Conservation (phyloP, 148 eudicot species). For the Rhododendron mucronatum region DNA sequence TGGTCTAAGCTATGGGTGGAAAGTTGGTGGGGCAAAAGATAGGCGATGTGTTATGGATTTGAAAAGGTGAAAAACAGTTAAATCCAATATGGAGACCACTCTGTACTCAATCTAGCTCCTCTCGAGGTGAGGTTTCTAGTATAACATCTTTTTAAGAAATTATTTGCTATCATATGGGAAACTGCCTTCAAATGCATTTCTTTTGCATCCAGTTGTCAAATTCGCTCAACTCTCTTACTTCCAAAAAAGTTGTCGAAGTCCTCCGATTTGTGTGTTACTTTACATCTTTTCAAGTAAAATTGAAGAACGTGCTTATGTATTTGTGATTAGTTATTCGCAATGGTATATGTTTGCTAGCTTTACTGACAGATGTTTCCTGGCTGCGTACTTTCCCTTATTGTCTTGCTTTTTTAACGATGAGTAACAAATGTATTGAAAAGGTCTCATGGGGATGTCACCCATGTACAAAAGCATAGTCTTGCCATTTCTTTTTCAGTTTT, state of each 20-base stretch:
- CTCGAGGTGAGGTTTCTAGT: constrained; percentile 11
- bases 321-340: background rate
- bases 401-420: background rate
- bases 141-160: background rate
- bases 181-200: background rate
- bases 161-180: background rate
- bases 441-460: no score
- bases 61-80: constrained; percentile 14
- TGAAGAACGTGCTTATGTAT: background rate
- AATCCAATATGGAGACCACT: constrained; percentile 26
- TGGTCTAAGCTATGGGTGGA: constrained; percentile 9
- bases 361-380: background rate
- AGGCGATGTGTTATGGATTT: constrained; percentile 19
- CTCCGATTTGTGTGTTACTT: constrained; percentile 8
- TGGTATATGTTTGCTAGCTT: background rate
- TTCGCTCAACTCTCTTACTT: background rate
- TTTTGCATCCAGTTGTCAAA: background rate
- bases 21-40: constrained; percentile 4
- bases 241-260: background rate
- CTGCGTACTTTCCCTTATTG: background rate
- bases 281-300: background rate
- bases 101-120: constrained; percentile 8
- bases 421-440: background rate
- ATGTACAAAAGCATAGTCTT: background rate
- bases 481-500: background rate